A percentile compares a stretch with the other conserved stretches of the same genome.
phyloP scores from a whole-genome alignment of 2,329 filamentous ascomycete species.

The Trichoderma cornu-damae region DNA sequence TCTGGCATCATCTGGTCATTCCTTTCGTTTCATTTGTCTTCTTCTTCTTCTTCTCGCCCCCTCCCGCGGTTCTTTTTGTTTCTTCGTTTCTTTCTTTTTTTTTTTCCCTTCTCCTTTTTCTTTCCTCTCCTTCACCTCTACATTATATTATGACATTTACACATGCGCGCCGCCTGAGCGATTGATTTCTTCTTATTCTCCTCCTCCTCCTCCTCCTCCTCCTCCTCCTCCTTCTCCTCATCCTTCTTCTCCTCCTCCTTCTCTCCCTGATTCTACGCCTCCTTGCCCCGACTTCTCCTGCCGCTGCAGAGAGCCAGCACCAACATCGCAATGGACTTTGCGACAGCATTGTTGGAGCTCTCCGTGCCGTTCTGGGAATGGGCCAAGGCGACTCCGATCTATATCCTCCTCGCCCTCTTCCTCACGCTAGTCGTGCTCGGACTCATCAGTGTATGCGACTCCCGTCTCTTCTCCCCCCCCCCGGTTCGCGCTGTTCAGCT shows the following conservation, averaged over 20 bases:
- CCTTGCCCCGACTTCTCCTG: background rate
- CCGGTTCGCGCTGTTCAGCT: no score
- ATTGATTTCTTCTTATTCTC: background rate
- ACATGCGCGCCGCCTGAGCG: background rate
- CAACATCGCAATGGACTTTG: conserved; percentile 20
- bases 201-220: no score
- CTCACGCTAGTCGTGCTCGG: conserved; percentile 31
- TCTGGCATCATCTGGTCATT: conserved; percentile 9
- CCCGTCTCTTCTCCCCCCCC: no score
- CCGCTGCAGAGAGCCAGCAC: conserved; percentile 16
- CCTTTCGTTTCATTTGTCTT: background rate
- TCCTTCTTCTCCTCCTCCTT: background rate
- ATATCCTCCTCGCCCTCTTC: conserved; percentile 36
- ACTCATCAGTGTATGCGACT: conserved; percentile 36
- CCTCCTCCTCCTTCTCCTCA: no score
- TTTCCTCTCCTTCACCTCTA: background rate
- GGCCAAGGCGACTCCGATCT: conserved; percentile 36
- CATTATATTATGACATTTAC: no score
- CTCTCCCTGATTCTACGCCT: no score
- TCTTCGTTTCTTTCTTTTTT: background rate
- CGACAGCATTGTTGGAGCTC: conserved; percentile 26
- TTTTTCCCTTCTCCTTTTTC: background rate
- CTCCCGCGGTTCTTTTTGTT: background rate
- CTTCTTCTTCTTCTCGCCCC: background rate
- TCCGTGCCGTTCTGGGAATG: conserved; percentile 35